Percentiles rank a stretch among this genome's conserved stretches.
Conservation (phyloP, 2,329 filamentous ascomycete species). For the Fusarium marasasianum region DNA sequence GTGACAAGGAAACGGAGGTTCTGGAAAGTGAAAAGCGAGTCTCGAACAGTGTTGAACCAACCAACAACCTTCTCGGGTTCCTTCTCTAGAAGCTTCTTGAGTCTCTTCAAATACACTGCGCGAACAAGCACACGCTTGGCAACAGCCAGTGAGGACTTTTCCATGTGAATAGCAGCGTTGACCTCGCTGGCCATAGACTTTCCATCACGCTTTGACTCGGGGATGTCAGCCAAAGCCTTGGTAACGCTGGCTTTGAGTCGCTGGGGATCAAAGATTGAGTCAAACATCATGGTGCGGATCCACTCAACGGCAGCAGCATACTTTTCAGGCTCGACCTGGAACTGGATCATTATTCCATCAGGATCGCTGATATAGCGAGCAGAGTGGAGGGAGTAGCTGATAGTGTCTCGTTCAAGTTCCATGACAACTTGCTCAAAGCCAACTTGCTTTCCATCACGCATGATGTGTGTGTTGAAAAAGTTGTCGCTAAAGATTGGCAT, state of each 20-base stretch:
- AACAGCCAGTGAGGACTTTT: constrained; percentile 78
- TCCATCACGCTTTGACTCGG: constrained; percentile 89
- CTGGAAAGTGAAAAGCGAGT: constrained; percentile 79
- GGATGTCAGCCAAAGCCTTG: constrained; percentile 90
- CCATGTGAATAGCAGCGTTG: constrained; percentile 82
- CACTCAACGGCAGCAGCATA: constrained; percentile 84
- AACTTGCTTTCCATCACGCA: constrained; percentile 77
- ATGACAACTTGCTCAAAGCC: constrained; percentile 94
- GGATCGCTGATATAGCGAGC: constrained; percentile 76
- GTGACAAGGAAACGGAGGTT: constrained; percentile 90
- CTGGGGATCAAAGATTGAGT: constrained; percentile 83
- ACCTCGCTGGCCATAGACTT: constrained; percentile 71
- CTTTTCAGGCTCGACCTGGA: constrained; percentile 89
- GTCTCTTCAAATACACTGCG: constrained; percentile 84
- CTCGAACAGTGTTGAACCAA: constrained; percentile 81
- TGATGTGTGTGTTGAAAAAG: constrained; percentile 93
- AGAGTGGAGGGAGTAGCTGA: constrained; percentile 79
- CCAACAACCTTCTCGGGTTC: constrained; percentile 78
- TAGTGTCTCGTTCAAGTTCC: constrained; percentile 89
- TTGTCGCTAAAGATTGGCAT: constrained; percentile 87
- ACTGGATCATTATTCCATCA: constrained; percentile 82
- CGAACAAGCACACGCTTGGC: constrained; percentile 87
- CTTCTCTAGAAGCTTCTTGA: constrained; percentile 82
- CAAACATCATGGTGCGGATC: constrained; percentile 86
- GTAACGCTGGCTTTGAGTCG: constrained; percentile 72